These are phyloP conservation scores for Steccherinum ochraceum DNA, from an alignment of 768 basidiomycete genomes.

Conservation along the genomic window DNA sequence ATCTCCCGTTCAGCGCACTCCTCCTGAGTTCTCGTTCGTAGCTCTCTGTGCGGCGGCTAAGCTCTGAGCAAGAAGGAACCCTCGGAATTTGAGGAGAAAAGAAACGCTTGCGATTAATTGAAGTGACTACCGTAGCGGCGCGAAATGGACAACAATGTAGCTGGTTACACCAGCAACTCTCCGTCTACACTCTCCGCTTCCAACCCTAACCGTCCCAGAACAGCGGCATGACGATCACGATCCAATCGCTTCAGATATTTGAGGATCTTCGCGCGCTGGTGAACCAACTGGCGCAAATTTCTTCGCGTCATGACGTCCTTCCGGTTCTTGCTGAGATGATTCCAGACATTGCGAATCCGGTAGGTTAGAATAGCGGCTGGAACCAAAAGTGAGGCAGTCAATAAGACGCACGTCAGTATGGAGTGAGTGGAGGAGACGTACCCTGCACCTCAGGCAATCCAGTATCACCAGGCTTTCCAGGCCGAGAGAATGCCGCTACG, in stretches of 20 bases:
- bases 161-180: slow-evolving; percentile 65
- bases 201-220: slow-evolving; percentile 70
- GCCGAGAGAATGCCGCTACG: slow-evolving; percentile 69
- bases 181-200: slow-evolving; percentile 83
- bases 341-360: slow-evolving; percentile 77
- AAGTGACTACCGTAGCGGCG: background rate
- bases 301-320: slow-evolving; percentile 75
- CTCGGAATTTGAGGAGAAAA: too few relatives aligned
- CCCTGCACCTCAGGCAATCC: slow-evolving; percentile 91
- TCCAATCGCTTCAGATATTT: slow-evolving; percentile 66
- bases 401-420: background rate
- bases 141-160: background rate
- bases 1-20: too few relatives aligned
- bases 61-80: too few relatives aligned
- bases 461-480: slow-evolving; percentile 61
- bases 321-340: slow-evolving; percentile 60
- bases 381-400: slow-evolving; percentile 1
- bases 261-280: slow-evolving; percentile 77
- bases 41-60: too few relatives aligned
- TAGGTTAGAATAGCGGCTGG: slow-evolving; percentile 83
- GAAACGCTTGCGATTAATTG: too few relatives aligned
- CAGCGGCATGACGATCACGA: slow-evolving; percentile 63
- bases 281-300: slow-evolving; percentile 70
- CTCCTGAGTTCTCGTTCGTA: too few relatives aligned
- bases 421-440: slow-evolving; percentile 29